These are phyloP conservation scores for Capsicum baccatum DNA, from an alignment of 257 asterid genomes.

Conservation along the genomic window DNA sequence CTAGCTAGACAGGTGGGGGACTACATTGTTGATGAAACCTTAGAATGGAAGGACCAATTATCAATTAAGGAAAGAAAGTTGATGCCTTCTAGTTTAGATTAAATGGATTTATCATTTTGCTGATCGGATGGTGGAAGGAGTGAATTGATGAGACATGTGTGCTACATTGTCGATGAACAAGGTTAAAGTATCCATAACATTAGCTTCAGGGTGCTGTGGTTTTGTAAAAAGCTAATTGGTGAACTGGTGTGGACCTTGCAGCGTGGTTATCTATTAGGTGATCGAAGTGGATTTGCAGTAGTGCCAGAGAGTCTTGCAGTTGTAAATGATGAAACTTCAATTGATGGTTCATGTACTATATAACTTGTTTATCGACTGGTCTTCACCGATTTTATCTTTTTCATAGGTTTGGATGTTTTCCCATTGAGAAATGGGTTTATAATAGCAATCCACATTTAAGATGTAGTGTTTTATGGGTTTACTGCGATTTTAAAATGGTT, in stretches of 20 bases:
- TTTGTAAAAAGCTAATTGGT: not conserved
- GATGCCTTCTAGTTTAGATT: not conserved
- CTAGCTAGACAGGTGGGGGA: conserved; percentile 18
- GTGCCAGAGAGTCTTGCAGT: not conserved
- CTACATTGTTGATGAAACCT: conserved; percentile 14
- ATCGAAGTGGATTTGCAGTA: not conserved
- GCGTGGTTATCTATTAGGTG: conserved; percentile 7
- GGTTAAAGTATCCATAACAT: not conserved
- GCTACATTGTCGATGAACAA: not conserved
- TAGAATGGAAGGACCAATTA: not conserved
- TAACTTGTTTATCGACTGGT: conserved; percentile 6
- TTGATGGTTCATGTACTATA: conserved; percentile 20
- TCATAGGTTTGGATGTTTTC: not conserved
- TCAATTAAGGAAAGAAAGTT: not conserved
- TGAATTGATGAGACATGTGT: conserved; percentile 12
- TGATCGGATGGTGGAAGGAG: not conserved
- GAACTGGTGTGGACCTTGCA: not conserved
- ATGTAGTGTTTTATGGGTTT: not conserved
- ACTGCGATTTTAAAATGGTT: not conserved
- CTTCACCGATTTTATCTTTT: not conserved
- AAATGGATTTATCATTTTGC: not conserved
- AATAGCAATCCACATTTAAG: not conserved
- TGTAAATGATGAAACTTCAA: not conserved
- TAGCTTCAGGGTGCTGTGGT: conserved; percentile 9
- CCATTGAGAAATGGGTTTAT: not conserved